A percentile compares a stretch with the other conserved stretches of the same genome.
Conservation (phyloP, 306 rosid genomes). For the Luffa aegyptiaca region DNA sequence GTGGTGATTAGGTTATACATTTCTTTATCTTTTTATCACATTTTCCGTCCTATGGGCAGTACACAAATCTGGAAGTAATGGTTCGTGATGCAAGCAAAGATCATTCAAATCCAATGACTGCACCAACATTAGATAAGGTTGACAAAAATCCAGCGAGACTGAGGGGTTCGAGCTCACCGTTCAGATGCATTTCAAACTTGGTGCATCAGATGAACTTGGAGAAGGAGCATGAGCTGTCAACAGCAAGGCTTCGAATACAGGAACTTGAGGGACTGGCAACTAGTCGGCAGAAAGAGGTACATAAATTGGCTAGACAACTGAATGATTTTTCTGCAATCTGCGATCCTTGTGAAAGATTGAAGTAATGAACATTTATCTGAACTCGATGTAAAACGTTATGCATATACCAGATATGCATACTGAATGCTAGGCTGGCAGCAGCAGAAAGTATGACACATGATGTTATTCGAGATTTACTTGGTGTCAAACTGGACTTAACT, state of each 20-base stretch:
- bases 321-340: background rate
- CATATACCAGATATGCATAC: conserved; percentile 53
- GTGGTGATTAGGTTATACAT: background rate
- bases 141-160: conserved; percentile 61
- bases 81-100: conserved; percentile 64
- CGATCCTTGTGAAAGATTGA: background rate
- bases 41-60: conserved; percentile 35
- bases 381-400: background rate
- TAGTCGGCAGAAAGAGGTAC: conserved; percentile 72
- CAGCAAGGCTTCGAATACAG: conserved; percentile 51
- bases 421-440: conserved; percentile 84
- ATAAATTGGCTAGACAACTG: background rate
- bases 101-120: conserved; percentile 34
- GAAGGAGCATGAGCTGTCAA: conserved; percentile 76
- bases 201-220: conserved; percentile 88
- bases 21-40: conserved; percentile 17
- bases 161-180: conserved; percentile 90
- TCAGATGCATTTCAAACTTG: conserved; percentile 79
- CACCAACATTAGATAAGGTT: conserved; percentile 28
- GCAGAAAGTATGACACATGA: conserved; percentile 98
- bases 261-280: conserved; percentile 73
- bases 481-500: conserved; percentile 80
- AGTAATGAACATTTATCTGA: background rate
- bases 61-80: conserved; percentile 79
- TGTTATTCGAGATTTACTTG: conserved; percentile 90